phyloP scores from a whole-genome alignment of 768 basidiomycete genomes.

The Lanmaoa rubissima region DNA sequence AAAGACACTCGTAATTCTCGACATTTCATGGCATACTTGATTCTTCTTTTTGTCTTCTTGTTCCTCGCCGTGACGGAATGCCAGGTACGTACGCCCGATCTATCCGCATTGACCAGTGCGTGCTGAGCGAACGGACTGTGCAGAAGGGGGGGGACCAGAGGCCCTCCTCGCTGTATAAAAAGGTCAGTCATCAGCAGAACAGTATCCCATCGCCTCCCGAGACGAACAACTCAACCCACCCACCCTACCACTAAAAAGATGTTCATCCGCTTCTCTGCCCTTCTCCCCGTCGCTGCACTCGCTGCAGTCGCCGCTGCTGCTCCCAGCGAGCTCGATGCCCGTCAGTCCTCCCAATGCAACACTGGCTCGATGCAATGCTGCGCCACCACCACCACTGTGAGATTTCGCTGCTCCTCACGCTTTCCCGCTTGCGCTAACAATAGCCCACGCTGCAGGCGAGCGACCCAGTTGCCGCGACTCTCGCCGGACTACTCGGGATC shows the following conservation, averaged over 20 bases:
- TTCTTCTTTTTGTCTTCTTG: neutral
- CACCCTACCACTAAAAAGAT: neutral
- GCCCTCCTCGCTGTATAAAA: slow-evolving; percentile 10
- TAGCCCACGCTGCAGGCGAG: neutral
- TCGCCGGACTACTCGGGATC: slow-evolving; percentile 1
- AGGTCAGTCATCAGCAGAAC: neutral
- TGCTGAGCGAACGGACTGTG: neutral
- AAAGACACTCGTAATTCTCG: neutral
- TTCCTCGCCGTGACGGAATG: neutral
- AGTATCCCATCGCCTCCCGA: neutral
- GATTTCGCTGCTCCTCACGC: neutral
- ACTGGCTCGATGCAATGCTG: slow-evolving; percentile 17
- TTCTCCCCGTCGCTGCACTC: slow-evolving; percentile 14
- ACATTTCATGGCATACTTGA: too few species aligned
- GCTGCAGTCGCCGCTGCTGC: slow-evolving; percentile 5
- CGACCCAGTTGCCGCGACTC: neutral
- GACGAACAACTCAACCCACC: neutral
- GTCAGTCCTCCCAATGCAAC: slow-evolving; percentile 1
- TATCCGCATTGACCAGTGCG: neutral
- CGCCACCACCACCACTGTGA: neutral
- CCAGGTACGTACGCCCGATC: neutral
- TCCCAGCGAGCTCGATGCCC: slow-evolving; percentile 3
- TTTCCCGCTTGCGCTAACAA: neutral
- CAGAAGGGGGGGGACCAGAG: too few species aligned
- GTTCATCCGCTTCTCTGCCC: slow-evolving; percentile 4